phyloP scores from a whole-genome alignment of 169 alveolate genomes.

The Eimeria praecox region DNA sequence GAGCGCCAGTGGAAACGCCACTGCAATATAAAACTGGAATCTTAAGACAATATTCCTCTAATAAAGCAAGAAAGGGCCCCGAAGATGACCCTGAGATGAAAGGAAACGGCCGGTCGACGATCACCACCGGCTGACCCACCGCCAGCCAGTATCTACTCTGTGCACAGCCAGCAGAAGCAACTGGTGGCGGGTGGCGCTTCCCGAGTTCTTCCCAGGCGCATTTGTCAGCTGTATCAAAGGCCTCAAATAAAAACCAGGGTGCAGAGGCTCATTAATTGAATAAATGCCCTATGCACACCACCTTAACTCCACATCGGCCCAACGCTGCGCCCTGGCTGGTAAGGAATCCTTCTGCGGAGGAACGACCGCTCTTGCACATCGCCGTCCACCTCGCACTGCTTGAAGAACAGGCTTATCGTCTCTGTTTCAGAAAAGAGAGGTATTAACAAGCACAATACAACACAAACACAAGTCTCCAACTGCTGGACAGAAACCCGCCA shows the following conservation, averaged over 20 bases:
- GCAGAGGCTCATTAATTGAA: not conserved
- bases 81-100: not conserved
- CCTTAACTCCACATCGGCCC: not conserved
- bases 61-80: not conserved
- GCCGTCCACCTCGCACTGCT: not conserved
- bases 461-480: not conserved
- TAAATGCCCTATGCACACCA: not conserved
- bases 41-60: constrained; percentile 55
- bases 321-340: not conserved
- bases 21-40: constrained; percentile 52
- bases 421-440: not conserved
- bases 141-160: constrained; percentile 17
- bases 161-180: constrained; percentile 67
- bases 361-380: constrained; percentile 67
- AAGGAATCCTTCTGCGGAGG: constrained; percentile 63
- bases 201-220: not conserved
- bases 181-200: constrained; percentile 12
- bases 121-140: constrained; percentile 77
- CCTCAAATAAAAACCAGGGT: not conserved
- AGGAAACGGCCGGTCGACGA: constrained; percentile 54
- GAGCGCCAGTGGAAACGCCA: not conserved
- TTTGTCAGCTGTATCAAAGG: not conserved
- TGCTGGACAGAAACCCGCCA: not conserved
- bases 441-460: not conserved
- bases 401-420: not conserved